These are phyloP conservation scores for Paracoccidioides brasiliensis DNA, from an alignment of 2,329 filamentous ascomycete genomes.

Conservation along the genomic window DNA sequence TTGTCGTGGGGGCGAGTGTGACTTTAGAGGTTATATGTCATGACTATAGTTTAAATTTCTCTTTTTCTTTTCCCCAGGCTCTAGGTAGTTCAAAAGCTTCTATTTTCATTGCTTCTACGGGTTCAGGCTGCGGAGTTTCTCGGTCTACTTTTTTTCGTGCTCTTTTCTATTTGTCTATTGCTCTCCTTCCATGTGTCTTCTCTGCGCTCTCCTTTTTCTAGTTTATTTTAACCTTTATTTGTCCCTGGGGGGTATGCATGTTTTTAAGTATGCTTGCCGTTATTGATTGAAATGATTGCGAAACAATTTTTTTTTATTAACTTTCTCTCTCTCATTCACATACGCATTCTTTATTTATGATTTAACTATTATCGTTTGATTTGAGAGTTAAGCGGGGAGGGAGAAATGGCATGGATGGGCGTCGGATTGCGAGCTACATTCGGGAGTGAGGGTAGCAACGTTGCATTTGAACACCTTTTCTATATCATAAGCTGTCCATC, in stretches of 20 bases:
- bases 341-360: background rate
- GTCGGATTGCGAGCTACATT: background rate
- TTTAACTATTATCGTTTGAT: background rate
- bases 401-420: background rate
- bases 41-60: background rate
- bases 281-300: background rate
- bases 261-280: slow-evolving; percentile 4
- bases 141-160: background rate
- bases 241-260: slow-evolving; percentile 1
- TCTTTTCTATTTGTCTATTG: background rate
- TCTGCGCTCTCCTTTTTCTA: background rate
- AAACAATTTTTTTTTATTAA: background rate
- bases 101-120: background rate
- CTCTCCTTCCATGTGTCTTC: background rate
- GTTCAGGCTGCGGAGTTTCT: background rate
- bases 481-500: background rate
- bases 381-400: background rate
- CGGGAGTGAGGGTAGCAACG: too few relatives aligned
- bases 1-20: background rate
- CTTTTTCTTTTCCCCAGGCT: background rate
- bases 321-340: background rate
- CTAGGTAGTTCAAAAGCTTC: slow-evolving; percentile 1
- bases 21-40: background rate
- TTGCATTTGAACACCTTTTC: background rate
- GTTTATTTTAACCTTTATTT: background rate